Conservation (phyloP, 75 land plant genomes). For the Sequoia sempervirens region DNA sequence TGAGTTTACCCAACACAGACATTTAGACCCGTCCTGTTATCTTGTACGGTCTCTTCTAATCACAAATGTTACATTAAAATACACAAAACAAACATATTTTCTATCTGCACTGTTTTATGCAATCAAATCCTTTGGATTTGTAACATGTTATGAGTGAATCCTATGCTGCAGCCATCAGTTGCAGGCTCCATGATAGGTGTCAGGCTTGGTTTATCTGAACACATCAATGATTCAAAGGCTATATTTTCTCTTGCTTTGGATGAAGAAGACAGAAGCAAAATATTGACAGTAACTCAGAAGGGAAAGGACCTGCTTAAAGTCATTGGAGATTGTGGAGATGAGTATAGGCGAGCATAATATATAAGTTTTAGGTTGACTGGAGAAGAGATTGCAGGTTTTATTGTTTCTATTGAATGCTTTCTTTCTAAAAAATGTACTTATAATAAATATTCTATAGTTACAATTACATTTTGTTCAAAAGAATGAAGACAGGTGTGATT, state of each 20-base stretch:
- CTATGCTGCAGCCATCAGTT: constrained; percentile 58
- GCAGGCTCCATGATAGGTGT: constrained; percentile 94
- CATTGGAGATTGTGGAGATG: constrained; percentile 97
- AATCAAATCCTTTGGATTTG: not conserved
- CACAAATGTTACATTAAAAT: not conserved
- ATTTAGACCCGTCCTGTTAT: not conserved
- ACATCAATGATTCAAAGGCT: constrained; percentile 64
- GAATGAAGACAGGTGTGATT: not conserved
- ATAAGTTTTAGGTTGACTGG: not conserved
- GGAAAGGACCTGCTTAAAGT: constrained; percentile 68
- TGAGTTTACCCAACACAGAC: not conserved
- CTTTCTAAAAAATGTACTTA: not conserved
- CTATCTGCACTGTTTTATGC: not conserved
- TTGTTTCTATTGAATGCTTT: not conserved
- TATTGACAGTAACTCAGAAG: constrained; percentile 44
- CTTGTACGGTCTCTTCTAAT: not conserved
- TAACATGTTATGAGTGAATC: not conserved
- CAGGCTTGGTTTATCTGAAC: constrained; percentile 82
- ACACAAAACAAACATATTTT: not conserved
- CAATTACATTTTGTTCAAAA: not conserved
- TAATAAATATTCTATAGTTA: not conserved
- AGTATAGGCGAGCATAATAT: constrained; percentile 48
- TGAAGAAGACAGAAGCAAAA: constrained; percentile 69
- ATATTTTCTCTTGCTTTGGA: constrained; percentile 71
- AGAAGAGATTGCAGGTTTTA: not conserved